Evolutionary conservation across 192 early-diverging fungal genomes (phyloP).

Genomic region (Entomortierella beljakovae): DNA sequence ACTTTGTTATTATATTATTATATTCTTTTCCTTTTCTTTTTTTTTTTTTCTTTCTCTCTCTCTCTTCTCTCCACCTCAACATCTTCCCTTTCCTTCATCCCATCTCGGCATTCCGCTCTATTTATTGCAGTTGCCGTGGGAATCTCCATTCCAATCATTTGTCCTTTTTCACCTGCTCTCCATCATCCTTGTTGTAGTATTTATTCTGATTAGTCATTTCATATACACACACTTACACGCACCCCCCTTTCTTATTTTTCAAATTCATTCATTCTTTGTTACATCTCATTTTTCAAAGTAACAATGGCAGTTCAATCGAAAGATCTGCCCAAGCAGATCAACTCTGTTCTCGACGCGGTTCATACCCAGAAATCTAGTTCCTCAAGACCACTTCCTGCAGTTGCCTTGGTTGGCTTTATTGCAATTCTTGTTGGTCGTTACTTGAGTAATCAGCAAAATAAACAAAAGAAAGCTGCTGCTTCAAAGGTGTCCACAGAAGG

Average conservation of each 20-base stretch:
- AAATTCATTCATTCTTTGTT: not conserved
- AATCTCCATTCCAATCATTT: not conserved
- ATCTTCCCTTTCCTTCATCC: not conserved
- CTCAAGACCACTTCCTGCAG: slow-evolving; percentile 41
- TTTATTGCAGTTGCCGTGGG: not conserved
- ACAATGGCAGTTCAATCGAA: slow-evolving; percentile 52
- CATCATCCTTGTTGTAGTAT: too few species aligned
- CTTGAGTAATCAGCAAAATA: slow-evolving; percentile 45
- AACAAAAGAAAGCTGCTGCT: slow-evolving; percentile 35
- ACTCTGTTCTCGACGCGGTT: slow-evolving; percentile 45
- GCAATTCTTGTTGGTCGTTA: slow-evolving; percentile 50
- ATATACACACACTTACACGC: too few species aligned
- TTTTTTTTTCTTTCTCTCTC: slow-evolving; percentile 3
- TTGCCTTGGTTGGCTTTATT: slow-evolving; percentile 44
- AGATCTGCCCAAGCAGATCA: slow-evolving; percentile 55
- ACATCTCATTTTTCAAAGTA: too few species aligned
- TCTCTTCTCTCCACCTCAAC: not conserved
- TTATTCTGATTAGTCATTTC: too few species aligned
- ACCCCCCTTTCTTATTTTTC: too few species aligned
- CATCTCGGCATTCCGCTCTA: not conserved
- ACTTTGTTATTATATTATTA: too few species aligned
- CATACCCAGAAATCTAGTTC: slow-evolving; percentile 25
- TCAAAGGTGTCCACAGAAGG: slow-evolving; percentile 16
- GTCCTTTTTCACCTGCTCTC: not conserved
- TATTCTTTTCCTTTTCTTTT: not conserved